A percentile compares a stretch with the other conserved stretches of the same genome.
These are phyloP conservation scores for Globisporangium viniferum DNA, from an alignment of 352 stramenopile genomes.

Conservation along the genomic window DNA sequence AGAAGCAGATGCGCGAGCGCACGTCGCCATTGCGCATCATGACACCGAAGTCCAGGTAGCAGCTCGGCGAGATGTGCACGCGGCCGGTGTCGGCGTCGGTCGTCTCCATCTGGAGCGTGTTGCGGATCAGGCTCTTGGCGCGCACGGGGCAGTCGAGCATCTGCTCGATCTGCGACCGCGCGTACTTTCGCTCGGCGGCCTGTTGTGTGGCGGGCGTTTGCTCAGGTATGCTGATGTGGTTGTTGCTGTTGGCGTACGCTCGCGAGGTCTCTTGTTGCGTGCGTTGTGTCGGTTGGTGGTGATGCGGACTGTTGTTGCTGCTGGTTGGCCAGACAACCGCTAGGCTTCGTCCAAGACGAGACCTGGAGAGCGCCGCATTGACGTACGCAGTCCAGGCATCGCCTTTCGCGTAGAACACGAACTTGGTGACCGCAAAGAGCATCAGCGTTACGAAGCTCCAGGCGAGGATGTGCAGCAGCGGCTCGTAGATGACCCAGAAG, in stretches of 20 bases:
- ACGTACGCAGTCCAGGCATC: neutral
- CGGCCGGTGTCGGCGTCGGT: conserved; percentile 17
- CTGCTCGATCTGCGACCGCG: conserved; percentile 19
- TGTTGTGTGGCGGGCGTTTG: neutral
- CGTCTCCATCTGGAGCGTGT: conserved; percentile 36
- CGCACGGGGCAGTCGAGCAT: conserved; percentile 39
- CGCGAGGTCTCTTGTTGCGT: neutral
- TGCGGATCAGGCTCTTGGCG: conserved; percentile 42
- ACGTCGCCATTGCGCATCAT: conserved; percentile 26
- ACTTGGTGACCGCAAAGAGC: conserved; percentile 5
- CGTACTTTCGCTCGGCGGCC: neutral
- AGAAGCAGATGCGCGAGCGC: conserved; percentile 24
- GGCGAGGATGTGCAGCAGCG: conserved; percentile 12
- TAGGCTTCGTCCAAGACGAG: neutral
- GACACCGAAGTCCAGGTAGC: conserved; percentile 45
- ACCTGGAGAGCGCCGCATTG: neutral
- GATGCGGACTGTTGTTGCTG: neutral
- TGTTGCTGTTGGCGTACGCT: neutral
- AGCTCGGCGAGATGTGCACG: conserved; percentile 37
- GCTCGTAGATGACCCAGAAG: conserved; percentile 11
- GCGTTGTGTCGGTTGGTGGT: neutral
- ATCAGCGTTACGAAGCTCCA: conserved; percentile 5
- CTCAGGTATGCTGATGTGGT: neutral
- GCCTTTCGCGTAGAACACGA: neutral
- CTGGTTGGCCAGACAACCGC: neutral